Evolutionary conservation across 306 rosid genomes (phyloP), one percentile per base, ranked within the genome.

Genomic region (Lathyrus oleraceus): DNA sequence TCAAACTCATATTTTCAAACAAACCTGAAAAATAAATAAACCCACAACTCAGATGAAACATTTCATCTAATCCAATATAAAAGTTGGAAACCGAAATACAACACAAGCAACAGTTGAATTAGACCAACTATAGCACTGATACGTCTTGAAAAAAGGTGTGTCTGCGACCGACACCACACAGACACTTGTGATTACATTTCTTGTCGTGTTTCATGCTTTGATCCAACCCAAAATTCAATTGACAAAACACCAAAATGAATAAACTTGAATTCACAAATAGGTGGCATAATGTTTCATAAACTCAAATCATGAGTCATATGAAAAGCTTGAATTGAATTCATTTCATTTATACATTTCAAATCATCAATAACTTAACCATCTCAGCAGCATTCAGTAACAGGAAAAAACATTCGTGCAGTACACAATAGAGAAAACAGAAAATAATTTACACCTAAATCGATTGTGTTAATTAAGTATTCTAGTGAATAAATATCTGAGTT

Each of bases 1-100:
- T 78, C 49, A 93, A 81, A 87, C 91, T 89, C 97, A 93, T 92
- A 47, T 81, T 76, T 66, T 11, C 74, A 72, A 63, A 9, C 63
- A 47, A 84, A 54, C 21, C 76, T 73, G 44, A 36, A 30, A 51
- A 25, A 61, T 12, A 61, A 72, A 65, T 13, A 16, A 10, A 10
- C 8, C 11, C n/a, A 27, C 0, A 36, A 25, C 54, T 42, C 36
- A 42, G 12, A 21, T 40, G 52, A 19, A 63, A 21, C 12, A 36
- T 19, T 21, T 12, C 47, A 63, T 63, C 32, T 51, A 65, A 36
- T 35, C 59, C 32, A 6, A 19, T 11, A 12, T 20, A 11, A 61
- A 13, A 60, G 27, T 15, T 60, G 9, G 44, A 60, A 60, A 35
- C 42, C 10, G 27, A 32, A 38, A 6, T 36, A 36, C 5, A 39